Conservation (phyloP, 2,329 filamentous ascomycete species). For the Epichloe scottii region DNA sequence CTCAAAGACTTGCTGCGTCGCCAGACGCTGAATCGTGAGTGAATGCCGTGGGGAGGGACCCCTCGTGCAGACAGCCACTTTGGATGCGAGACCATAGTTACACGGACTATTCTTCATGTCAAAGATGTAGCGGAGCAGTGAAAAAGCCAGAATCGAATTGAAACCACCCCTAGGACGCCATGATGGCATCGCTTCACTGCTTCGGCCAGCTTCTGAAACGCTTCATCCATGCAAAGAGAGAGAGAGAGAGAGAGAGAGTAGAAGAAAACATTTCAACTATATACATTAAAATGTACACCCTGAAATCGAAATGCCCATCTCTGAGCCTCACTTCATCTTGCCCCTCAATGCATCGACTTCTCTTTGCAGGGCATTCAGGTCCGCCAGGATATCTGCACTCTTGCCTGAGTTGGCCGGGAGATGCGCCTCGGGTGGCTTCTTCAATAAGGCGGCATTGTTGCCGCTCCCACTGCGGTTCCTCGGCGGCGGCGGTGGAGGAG, state of each 20-base stretch:
- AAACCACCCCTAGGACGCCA: too few relatives aligned
- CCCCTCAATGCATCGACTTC: slow-evolving; percentile 57
- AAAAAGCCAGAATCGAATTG: too few relatives aligned
- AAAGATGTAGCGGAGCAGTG: too few relatives aligned
- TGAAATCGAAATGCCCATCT: background rate
- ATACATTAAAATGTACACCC: background rate
- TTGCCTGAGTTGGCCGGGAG: slow-evolving; percentile 17
- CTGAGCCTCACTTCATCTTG: slow-evolving; percentile 11
- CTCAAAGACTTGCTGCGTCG: too few relatives aligned
- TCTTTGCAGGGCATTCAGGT: slow-evolving; percentile 57
- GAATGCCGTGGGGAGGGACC: too few relatives aligned
- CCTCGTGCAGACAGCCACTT: too few relatives aligned
- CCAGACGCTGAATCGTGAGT: too few relatives aligned
- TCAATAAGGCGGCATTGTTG: slow-evolving; percentile 25
- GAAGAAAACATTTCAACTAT: background rate
- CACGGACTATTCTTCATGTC: too few relatives aligned
- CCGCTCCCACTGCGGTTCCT: slow-evolving; percentile 35
- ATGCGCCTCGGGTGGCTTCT: slow-evolving; percentile 9
- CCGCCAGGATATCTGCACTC: slow-evolving; percentile 53
- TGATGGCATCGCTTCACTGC: too few relatives aligned
- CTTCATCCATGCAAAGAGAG: background rate
- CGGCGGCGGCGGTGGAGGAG: slow-evolving; percentile 30
- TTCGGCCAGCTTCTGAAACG: too few relatives aligned
- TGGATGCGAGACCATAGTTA: too few relatives aligned
- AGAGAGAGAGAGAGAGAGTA: background rate